A percentile compares a stretch with the other conserved stretches of the same genome.
Conservation (phyloP, 192 early-diverging fungal species). For the Gonapodya prolifera region DNA sequence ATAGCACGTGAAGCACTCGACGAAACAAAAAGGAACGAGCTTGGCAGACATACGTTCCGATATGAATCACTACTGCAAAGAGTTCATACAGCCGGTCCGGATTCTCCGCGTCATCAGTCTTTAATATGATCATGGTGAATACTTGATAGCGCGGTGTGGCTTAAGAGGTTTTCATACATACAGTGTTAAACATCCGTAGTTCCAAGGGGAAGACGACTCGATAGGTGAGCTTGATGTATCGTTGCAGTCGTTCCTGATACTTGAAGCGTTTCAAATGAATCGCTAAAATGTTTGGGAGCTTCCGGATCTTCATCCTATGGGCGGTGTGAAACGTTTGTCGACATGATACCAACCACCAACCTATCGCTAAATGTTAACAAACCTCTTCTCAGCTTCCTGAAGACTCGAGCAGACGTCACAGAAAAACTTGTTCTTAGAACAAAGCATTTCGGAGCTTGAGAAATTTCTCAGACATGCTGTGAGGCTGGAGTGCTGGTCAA, state of each 20-base stretch:
- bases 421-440: slow-evolving; percentile 96
- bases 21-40: background rate
- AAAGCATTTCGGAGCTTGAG: slow-evolving; percentile 86
- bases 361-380: background rate
- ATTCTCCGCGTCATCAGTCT: slow-evolving; percentile 69
- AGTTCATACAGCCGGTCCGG: slow-evolving; percentile 76
- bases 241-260: slow-evolving; percentile 81
- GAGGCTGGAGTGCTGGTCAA: slow-evolving; percentile 91
- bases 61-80: slow-evolving; percentile 83
- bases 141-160: background rate
- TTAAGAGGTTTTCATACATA: slow-evolving; percentile 14
- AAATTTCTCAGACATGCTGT: slow-evolving; percentile 89
- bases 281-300: slow-evolving; percentile 84
- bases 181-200: slow-evolving; percentile 86
- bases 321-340: too few relatives aligned
- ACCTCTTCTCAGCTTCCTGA: slow-evolving; percentile 93
- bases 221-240: slow-evolving; percentile 89
- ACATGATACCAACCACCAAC: too few relatives aligned
- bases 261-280: slow-evolving; percentile 97
- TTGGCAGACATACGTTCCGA: slow-evolving; percentile 53
- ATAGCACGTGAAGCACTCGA: slow-evolving; percentile 8
- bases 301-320: slow-evolving; percentile 85
- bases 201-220: slow-evolving; percentile 91
- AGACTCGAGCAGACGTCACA: slow-evolving; percentile 88
- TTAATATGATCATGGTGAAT: background rate